Evolutionary conservation across 257 asterid species (phyloP).

Genomic region (Nicotiana tabacum): DNA sequence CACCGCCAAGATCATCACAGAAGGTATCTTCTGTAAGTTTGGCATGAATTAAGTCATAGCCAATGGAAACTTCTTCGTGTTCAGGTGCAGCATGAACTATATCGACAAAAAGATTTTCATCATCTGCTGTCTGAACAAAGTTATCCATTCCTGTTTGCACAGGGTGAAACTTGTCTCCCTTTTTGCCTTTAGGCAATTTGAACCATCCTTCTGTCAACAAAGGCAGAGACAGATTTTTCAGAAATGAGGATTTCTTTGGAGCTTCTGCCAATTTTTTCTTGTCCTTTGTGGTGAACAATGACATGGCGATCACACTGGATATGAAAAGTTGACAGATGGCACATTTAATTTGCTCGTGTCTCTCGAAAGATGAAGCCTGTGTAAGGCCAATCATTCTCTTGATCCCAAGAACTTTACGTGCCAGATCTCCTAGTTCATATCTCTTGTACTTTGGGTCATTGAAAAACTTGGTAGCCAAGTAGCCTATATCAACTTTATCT

Average conservation of each 20-base stretch:
- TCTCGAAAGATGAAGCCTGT: slow-evolving; percentile 61
- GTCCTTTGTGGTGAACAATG: slow-evolving; percentile 34
- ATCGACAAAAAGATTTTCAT: slow-evolving; percentile 16
- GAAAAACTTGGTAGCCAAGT: slow-evolving; percentile 52
- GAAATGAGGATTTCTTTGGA: slow-evolving; percentile 38
- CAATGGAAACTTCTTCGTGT: background rate
- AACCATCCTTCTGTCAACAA: slow-evolving; percentile 57
- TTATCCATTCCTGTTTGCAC: slow-evolving; percentile 16
- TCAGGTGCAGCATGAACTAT: background rate
- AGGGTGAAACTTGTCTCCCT: slow-evolving; percentile 13
- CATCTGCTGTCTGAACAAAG: slow-evolving; percentile 16
- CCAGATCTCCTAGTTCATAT: slow-evolving; percentile 54
- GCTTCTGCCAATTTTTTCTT: slow-evolving; percentile 26
- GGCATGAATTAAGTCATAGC: slow-evolving; percentile 16
- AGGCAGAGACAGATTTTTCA: slow-evolving; percentile 54
- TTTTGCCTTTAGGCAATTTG: slow-evolving; percentile 44
- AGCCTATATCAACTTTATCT: slow-evolving; percentile 50
- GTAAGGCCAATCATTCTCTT: slow-evolving; percentile 68
- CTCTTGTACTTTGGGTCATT: slow-evolving; percentile 53
- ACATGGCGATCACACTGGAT: slow-evolving; percentile 58
- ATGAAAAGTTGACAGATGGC: slow-evolving; percentile 77
- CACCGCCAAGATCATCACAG: background rate
- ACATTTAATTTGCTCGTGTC: slow-evolving; percentile 66
- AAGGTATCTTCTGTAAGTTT: slow-evolving; percentile 14
- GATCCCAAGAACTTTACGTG: slow-evolving; percentile 60